Evolutionary conservation across 169 alveolate species (phyloP).

Genomic region (Plasmodium ovale): DNA sequence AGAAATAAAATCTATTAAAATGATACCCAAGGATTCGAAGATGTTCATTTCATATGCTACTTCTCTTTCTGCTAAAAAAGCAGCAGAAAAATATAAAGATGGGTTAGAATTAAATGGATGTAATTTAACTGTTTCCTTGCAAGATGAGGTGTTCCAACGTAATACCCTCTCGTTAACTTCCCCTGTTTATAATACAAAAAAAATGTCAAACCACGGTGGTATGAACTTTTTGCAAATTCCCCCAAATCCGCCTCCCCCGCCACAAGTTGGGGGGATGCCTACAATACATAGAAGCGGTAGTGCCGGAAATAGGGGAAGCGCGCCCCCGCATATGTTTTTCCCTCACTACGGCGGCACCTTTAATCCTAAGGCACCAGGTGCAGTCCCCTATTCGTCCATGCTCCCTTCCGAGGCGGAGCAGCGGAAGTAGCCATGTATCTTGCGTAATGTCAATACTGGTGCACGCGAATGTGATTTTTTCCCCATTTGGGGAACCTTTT

Average conservation of each 20-base stretch:
- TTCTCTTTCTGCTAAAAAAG: slow-evolving; percentile 41
- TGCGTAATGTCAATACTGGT: no score
- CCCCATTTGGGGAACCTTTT: neutral
- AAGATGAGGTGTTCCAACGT: neutral
- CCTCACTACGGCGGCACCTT: neutral
- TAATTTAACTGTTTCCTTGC: slow-evolving; percentile 31
- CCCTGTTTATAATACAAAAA: neutral
- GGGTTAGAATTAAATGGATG: slow-evolving; percentile 58
- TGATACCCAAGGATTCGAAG: slow-evolving; percentile 70
- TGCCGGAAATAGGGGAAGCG: slow-evolving; percentile 6
- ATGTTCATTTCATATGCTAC: slow-evolving; percentile 56
- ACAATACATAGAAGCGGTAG: neutral
- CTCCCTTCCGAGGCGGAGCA: slow-evolving; percentile 74
- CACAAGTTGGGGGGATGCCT: slow-evolving; percentile 2
- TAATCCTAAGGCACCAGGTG: neutral
- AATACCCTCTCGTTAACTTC: neutral
- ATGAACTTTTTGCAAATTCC: neutral
- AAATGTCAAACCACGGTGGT: neutral
- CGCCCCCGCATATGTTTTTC: slow-evolving; percentile 5
- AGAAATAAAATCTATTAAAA: slow-evolving; percentile 67
- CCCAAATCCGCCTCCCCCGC: neutral
- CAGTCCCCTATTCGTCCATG: slow-evolving; percentile 36
- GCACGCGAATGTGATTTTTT: neutral
- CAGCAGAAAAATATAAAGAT: slow-evolving; percentile 59
- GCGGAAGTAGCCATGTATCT: no score